phyloP scores from a whole-genome alignment of 225 moss, liverwort and hornwort genomes.

The Neckera pumila region DNA sequence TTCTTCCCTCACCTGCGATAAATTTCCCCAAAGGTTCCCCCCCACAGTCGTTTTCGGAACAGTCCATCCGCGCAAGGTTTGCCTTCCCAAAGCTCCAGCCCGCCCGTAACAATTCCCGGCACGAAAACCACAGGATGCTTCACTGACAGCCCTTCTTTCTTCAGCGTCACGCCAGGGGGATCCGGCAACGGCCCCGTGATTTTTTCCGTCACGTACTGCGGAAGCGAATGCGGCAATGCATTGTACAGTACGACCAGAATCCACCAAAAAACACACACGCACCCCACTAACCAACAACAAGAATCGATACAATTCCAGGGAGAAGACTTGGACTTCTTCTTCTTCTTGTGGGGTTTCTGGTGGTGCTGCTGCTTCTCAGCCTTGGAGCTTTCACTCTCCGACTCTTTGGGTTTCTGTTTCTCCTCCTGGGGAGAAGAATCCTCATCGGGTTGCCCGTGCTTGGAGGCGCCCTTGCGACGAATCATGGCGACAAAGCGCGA shows the following conservation, averaged over 20 bases:
- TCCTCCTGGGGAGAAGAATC: not conserved
- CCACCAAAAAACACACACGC: conserved; percentile 76
- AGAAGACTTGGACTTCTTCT: conserved; percentile 19
- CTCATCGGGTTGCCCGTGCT: conserved; percentile 5
- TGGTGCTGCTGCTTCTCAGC: conserved; percentile 8
- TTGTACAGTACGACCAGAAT: conserved; percentile 56
- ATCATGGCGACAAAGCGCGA: conserved; percentile 8
- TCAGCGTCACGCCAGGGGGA: conserved; percentile 61
- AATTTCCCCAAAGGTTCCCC: conserved; percentile 91
- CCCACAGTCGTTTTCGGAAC: conserved; percentile 94
- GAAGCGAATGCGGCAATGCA: conserved; percentile 62
- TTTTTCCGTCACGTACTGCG: conserved; percentile 76
- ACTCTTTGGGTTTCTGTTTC: conserved; percentile 14
- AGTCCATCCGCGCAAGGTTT: conserved; percentile 71
- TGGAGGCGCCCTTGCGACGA: conserved; percentile 27
- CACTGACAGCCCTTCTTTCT: conserved; percentile 50
- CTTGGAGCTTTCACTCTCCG: conserved; percentile 19
- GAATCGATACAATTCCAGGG: conserved; percentile 76
- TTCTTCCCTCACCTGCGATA: conserved; percentile 60
- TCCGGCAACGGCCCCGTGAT: conserved; percentile 79
- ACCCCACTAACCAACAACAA: conserved; percentile 93
- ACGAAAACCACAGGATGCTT: conserved; percentile 88
- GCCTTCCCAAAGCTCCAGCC: conserved; percentile 91
- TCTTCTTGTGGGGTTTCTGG: conserved; percentile 19
- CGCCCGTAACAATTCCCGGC: conserved; percentile 95